These are phyloP conservation scores for Cryomyces minteri DNA, from an alignment of 495 filamentous ascomycete genomes.

Conservation along the genomic window DNA sequence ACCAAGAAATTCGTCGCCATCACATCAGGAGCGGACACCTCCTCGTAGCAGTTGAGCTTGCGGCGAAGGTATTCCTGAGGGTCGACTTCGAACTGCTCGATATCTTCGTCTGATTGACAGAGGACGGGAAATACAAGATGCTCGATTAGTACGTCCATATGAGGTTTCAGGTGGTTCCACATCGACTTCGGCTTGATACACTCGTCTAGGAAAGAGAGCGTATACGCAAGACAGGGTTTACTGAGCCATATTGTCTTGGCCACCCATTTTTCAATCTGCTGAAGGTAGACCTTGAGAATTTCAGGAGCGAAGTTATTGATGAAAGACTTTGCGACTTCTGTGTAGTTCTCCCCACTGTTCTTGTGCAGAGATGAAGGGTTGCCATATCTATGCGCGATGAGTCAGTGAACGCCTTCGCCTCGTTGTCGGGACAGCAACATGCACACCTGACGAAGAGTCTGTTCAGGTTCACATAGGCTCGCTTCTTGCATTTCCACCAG, in stretches of 20 bases:
- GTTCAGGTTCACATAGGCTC: conserved; percentile 95
- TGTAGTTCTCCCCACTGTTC: conserved; percentile 48
- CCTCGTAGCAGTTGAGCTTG: conserved; percentile 95
- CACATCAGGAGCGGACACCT: conserved; percentile 88
- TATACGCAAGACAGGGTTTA: conserved; percentile 81
- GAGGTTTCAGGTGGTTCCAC: conserved; percentile 85
- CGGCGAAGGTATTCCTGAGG: conserved; percentile 92
- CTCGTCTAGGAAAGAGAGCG: conserved; percentile 83
- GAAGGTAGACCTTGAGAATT: conserved; percentile 81
- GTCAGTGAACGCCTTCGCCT: not conserved
- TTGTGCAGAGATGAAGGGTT: conserved; percentile 55
- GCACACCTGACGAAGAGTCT: conserved; percentile 77
- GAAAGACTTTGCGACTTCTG: conserved; percentile 73
- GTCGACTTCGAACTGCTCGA: conserved; percentile 85
- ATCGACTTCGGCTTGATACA: conserved; percentile 94
- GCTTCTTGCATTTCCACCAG: conserved; percentile 99
- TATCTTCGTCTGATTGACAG: conserved; percentile 80
- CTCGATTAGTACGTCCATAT: conserved; percentile 76
- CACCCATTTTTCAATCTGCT: conserved; percentile 93
- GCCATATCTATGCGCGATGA: conserved; percentile 47
- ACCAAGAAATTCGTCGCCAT: conserved; percentile 94
- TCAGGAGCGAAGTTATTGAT: conserved; percentile 82
- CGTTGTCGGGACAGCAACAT: not conserved
- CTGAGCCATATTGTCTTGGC: conserved; percentile 88
- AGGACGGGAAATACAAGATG: conserved; percentile 91